Percentiles rank a stretch among this genome's conserved stretches.
Evolutionary conservation across 1,284 basidiomycete genomes (phyloP).

Genomic region (Microbotryum scabiosae): DNA sequence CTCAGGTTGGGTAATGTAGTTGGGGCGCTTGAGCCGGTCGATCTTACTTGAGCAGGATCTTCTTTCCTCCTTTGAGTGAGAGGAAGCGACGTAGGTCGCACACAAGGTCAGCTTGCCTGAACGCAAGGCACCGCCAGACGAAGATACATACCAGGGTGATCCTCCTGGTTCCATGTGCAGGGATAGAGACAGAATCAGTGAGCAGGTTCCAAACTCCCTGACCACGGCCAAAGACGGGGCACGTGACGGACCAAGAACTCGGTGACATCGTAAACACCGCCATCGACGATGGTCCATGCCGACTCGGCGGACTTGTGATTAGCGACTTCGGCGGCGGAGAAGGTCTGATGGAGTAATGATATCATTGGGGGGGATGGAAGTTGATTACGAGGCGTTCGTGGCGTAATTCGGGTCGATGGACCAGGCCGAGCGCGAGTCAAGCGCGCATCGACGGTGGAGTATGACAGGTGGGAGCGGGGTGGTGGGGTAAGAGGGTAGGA

Average conservation of each 20-base stretch:
- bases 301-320: slow-evolving; percentile 44
- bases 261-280: slow-evolving; percentile 54
- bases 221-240: background rate
- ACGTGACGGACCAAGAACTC: slow-evolving; percentile 44
- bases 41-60: slow-evolving; percentile 22
- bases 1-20: background rate
- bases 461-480: background rate
- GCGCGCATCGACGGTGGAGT: background rate
- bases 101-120: too few relatives aligned
- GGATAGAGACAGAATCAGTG: too few relatives aligned
- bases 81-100: background rate
- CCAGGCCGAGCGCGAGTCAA: background rate
- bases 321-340: slow-evolving; percentile 42
- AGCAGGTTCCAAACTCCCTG: background rate
- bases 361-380: background rate
- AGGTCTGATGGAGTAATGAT: slow-evolving; percentile 42
- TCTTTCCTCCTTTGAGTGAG: slow-evolving; percentile 18
- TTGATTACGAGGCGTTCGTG: background rate
- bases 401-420: background rate
- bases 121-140: background rate
- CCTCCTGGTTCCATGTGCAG: background rate
- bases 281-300: slow-evolving; percentile 56
- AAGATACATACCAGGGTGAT: slow-evolving; percentile 7
- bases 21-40: background rate
- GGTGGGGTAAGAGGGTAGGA: too few relatives aligned